phyloP scores from a whole-genome alignment of 768 basidiomycete species.

The Mrakia blollopis region DNA sequence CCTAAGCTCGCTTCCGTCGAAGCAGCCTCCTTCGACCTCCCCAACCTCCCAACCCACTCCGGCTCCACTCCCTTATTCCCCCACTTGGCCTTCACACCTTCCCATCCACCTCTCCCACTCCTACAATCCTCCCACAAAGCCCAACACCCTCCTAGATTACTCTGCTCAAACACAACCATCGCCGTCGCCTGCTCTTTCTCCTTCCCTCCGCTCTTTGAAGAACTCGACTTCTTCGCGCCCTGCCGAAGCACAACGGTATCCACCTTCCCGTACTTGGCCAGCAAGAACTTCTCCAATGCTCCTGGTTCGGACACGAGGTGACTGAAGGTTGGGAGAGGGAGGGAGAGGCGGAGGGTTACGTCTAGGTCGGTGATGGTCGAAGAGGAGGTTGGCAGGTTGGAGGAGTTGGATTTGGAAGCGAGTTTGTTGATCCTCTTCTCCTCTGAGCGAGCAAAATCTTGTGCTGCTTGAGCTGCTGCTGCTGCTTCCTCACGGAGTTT shows the following conservation, averaged over 20 bases:
- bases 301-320: neutral
- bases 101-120: neutral
- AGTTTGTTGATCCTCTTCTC: constrained; percentile 4
- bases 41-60: constrained; percentile 26
- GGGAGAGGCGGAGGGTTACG: constrained; percentile 22
- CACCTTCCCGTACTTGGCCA: constrained; percentile 19
- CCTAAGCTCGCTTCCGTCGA: neutral
- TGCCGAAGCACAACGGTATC: constrained; percentile 8
- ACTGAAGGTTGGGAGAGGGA: constrained; percentile 19
- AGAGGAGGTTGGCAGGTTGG: neutral
- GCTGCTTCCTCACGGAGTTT: constrained; percentile 28
- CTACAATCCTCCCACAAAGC: constrained; percentile 30
- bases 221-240: neutral
- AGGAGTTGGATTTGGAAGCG: constrained; percentile 10
- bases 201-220: constrained; percentile 11
- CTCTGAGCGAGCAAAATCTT: constrained; percentile 20
- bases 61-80: constrained; percentile 20
- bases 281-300: constrained; percentile 1
- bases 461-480: constrained; percentile 24
- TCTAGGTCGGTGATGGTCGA: constrained; percentile 12
- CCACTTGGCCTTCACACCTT: constrained; percentile 30
- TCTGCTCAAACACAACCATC: constrained; percentile 26
- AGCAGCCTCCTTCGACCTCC: neutral
- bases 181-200: constrained; percentile 29
- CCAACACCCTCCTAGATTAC: constrained; percentile 31